Evolutionary conservation across 2,329 filamentous ascomycete genomes (phyloP), one percentile per base, ranked within the genome.

Genomic region (Aspergillus pseudoviridinutans): DNA sequence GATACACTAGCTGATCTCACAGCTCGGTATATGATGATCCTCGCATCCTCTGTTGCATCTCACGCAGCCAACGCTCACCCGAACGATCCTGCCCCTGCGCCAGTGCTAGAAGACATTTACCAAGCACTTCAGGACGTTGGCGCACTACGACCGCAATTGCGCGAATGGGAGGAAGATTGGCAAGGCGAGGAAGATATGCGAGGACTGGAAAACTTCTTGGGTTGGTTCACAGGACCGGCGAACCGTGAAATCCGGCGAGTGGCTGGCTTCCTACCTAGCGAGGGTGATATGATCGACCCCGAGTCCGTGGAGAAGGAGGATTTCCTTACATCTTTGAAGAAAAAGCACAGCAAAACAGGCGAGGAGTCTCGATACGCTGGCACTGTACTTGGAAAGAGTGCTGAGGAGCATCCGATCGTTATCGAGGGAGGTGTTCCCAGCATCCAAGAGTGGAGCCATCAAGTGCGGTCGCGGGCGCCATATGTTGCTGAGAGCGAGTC

Each of bases 1-100:
- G 92, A 97, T 76, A 87, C 90, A 9, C 74, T 97, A n/a, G 90
- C 91, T 14, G 92, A 97, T 74, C 82, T 97, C 7, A 87, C 91
- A 0, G 89, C 88, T 47, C 87, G 90, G 63, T 96, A 97, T 74
- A 79, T 97, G 57, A 79, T 85, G 24, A 78, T 90, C 3, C 84
- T 97, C 22, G 90, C 90, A 61, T 83, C 87, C 60, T 82, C 85
- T 38, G 89, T 92, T 0, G 88, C 88, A 3, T 78, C 82, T 25
- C 87, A 93, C 74, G 89, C 91, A 4, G 79, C 81, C 17, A 84
- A 87, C 64, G 90, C 87, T 71, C 86, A 89, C 74, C 73, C 76
- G 25, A 83, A 86, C 63, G 83, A 85, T 61, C 80, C 85, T 56
- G 80, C 82, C 22, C 80, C 85, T 56, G 80, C 82, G 22, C 82